A percentile compares a stretch with the other conserved stretches of the same genome.
phyloP scores from a whole-genome alignment of 179 eudicot species.

The Camellia oleifera region DNA sequence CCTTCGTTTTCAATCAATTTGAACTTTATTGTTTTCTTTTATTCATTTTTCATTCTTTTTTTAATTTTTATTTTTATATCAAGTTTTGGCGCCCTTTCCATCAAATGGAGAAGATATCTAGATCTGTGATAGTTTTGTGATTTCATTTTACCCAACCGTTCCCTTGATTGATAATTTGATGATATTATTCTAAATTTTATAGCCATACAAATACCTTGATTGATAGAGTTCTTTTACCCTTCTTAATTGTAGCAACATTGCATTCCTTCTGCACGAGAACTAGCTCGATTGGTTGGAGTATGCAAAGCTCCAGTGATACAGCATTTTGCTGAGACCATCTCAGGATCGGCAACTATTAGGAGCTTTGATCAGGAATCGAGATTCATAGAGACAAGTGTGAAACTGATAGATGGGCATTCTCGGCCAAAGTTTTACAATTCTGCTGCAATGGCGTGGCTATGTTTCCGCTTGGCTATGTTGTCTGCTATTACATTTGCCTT shows the following conservation, averaged over 20 bases:
- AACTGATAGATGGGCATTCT: slow-evolving; percentile 49
- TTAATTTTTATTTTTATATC: no score
- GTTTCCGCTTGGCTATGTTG: slow-evolving; percentile 60
- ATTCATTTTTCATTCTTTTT: background rate
- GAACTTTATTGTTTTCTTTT: background rate
- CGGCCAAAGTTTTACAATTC: slow-evolving; percentile 55
- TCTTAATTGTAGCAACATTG: slow-evolving; percentile 50
- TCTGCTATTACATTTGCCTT: slow-evolving; percentile 50
- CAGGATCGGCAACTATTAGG: slow-evolving; percentile 70
- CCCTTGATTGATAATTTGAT: background rate
- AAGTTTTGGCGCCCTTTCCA: background rate
- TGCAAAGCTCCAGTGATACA: slow-evolving; percentile 78
- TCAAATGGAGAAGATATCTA: background rate
- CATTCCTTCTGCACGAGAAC: slow-evolving; percentile 70
- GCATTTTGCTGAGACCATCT: slow-evolving; percentile 65
- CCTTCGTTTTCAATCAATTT: background rate
- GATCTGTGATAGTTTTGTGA: background rate
- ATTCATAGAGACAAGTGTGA: slow-evolving; percentile 43
- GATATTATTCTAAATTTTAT: background rate
- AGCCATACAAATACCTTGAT: background rate
- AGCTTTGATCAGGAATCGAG: slow-evolving; percentile 64
- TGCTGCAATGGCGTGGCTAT: slow-evolving; percentile 65
- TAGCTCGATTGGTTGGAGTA: slow-evolving; percentile 59
- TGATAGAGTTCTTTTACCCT: background rate
- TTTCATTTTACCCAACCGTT: background rate